Percentiles rank a stretch among this genome's conserved stretches.
These are phyloP conservation scores for Botryosphaeria dothidea DNA, from an alignment of 2,329 filamentous ascomycete genomes.

Conservation along the genomic window DNA sequence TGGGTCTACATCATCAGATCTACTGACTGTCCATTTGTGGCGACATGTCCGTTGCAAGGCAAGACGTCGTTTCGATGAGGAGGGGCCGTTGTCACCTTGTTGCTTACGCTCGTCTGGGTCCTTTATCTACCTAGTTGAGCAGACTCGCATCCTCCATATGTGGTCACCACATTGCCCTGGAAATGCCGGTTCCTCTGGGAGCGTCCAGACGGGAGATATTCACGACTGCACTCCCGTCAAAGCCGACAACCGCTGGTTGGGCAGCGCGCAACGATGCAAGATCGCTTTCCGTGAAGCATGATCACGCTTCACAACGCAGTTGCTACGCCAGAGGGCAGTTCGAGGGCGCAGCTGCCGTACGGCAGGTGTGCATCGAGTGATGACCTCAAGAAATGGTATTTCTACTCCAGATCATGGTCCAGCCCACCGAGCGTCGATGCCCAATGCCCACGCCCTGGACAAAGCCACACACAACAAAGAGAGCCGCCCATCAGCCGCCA, in stretches of 20 bases:
- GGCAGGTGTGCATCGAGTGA: neutral
- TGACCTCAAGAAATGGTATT: neutral
- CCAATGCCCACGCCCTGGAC: neutral
- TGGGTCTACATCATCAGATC: conserved; percentile 1
- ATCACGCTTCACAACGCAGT: neutral
- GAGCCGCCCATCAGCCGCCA: neutral
- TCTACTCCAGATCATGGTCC: neutral
- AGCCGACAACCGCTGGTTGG: conserved; percentile 2
- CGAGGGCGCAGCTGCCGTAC: neutral
- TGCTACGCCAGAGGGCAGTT: neutral
- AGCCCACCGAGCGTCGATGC: conserved; percentile 7
- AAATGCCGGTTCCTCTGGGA: neutral
- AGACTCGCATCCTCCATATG: neutral
- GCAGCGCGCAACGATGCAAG: neutral
- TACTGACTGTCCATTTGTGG: conserved; percentile 3
- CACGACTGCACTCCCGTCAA: neutral
- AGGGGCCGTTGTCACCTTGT: neutral
- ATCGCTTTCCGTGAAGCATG: neutral
- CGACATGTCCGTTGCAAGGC: conserved; percentile 3
- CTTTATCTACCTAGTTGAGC: neutral
- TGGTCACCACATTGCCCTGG: conserved; percentile 1
- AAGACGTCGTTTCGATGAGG: neutral
- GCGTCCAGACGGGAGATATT: neutral
- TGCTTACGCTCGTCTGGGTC: neutral
- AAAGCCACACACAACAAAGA: neutral